Evolutionary conservation across 2,329 filamentous ascomycete genomes (phyloP).

Genomic region (Grosmannia penicillata): DNA sequence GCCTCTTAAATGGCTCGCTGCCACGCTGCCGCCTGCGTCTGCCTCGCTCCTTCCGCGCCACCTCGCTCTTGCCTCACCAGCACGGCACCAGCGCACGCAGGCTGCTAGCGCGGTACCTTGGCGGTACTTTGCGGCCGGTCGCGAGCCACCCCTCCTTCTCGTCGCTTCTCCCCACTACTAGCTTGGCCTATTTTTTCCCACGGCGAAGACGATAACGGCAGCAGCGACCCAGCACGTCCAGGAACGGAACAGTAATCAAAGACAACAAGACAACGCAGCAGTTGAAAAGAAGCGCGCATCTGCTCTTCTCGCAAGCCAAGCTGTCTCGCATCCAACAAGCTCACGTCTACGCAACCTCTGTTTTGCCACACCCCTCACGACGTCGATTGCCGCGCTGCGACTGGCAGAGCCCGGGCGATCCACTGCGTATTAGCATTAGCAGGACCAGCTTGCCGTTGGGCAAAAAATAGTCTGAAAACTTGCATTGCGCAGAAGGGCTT

Average conservation of each 20-base stretch:
- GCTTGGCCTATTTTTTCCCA: not conserved
- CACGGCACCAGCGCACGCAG: not conserved
- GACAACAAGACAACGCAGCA: not conserved
- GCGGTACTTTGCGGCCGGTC: not conserved
- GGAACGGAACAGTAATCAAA: not conserved
- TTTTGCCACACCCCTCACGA: no score
- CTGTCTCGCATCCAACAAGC: no score
- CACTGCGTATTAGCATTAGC: no score
- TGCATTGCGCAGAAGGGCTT: not conserved
- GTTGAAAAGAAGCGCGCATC: no score
- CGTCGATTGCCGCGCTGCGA: no score
- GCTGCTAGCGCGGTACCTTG: not conserved
- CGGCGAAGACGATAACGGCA: not conserved
- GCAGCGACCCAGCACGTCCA: no score
- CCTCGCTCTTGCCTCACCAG: no score
- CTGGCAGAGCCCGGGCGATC: no score
- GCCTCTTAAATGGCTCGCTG: no score
- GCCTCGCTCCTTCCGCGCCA: not conserved
- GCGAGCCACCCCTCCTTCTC: conserved; percentile 1
- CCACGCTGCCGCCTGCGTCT: not conserved
- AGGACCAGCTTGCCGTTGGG: not conserved
- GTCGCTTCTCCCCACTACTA: conserved; percentile 1
- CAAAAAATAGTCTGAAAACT: not conserved
- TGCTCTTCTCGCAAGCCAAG: no score
- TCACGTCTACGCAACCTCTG: no score